These are phyloP conservation scores for Phenoliferia sp. DNA, from an alignment of 1,284 basidiomycete species.

Conservation along the genomic window DNA sequence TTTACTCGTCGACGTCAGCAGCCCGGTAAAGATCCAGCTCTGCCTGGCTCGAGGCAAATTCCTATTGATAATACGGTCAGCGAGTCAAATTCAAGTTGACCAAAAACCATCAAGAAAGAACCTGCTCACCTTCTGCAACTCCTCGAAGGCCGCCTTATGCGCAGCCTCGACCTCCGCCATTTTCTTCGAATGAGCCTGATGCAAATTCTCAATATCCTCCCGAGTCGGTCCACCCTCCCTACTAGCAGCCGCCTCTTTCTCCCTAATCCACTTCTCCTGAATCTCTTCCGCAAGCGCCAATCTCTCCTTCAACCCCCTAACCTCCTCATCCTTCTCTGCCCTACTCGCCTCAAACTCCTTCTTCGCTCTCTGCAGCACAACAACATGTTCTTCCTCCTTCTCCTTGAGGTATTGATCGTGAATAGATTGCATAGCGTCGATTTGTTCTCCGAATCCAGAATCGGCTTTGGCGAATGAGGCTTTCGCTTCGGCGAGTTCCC, in stretches of 20 bases:
- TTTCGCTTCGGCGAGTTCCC: constrained; percentile 14
- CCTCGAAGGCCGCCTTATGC: neutral
- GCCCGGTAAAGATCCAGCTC: constrained; percentile 3
- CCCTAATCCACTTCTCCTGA: neutral
- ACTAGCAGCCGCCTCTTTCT: neutral
- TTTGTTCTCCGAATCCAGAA: constrained; percentile 15
- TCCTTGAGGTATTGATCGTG: constrained; percentile 9
- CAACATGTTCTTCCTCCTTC: constrained; percentile 13
- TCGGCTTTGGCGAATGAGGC: too few species aligned
- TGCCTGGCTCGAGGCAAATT: neutral
- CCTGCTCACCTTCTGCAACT: constrained; percentile 1
- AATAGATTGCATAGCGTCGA: constrained; percentile 20
- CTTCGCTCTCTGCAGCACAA: neutral
- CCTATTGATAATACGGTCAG: neutral
- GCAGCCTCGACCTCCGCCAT: constrained; percentile 9
- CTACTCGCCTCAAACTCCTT: neutral
- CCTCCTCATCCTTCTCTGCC: neutral
- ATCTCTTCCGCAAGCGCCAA: neutral
- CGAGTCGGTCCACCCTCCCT: neutral
- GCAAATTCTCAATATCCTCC: constrained; percentile 47
- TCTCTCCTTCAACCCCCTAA: neutral
- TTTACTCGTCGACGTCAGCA: too few species aligned
- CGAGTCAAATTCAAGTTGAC: neutral
- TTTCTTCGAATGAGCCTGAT: constrained; percentile 16
- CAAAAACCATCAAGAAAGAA: neutral